Percentiles rank a stretch among this genome's conserved stretches.
phyloP scores from a whole-genome alignment of 768 basidiomycete species.

The Lentinula boryana region DNA sequence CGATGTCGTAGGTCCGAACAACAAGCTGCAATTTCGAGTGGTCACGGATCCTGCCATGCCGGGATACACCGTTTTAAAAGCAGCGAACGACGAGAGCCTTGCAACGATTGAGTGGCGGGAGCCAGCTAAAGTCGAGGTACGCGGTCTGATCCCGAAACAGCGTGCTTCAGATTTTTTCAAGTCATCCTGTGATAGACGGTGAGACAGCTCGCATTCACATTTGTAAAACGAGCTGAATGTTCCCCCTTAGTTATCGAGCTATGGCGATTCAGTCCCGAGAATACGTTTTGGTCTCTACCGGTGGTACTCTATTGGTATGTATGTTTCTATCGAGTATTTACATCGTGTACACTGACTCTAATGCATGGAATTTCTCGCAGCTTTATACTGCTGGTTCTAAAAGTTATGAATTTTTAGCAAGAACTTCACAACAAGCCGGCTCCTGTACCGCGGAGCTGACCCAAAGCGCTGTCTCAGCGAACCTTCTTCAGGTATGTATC shows the following conservation, averaged over 20 bases:
- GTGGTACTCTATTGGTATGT: constrained; percentile 29
- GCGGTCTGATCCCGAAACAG: constrained; percentile 26
- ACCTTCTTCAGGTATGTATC: constrained; percentile 38
- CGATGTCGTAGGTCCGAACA: constrained; percentile 34
- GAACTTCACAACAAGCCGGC: constrained; percentile 25
- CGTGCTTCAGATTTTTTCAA: constrained; percentile 33
- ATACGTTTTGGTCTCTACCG: constrained; percentile 33
- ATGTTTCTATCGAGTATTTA: background rate
- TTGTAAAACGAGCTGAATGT: background rate
- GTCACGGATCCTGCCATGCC: constrained; percentile 25
- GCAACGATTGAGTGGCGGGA: constrained; percentile 39
- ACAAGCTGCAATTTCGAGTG: constrained; percentile 34
- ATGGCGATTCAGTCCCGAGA: constrained; percentile 28
- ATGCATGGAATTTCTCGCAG: constrained; percentile 17
- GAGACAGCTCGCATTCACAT: constrained; percentile 7
- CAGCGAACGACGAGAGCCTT: constrained; percentile 21
- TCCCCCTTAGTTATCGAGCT: constrained; percentile 21
- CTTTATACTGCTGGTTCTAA: constrained; percentile 25
- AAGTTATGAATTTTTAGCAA: constrained; percentile 26
- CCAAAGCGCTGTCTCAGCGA: constrained; percentile 35
- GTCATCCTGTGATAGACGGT: constrained; percentile 36
- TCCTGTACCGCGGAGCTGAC: constrained; percentile 39
- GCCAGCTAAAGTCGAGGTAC: constrained; percentile 35
- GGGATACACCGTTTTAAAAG: constrained; percentile 29
- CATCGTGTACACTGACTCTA: background rate